Conservation (phyloP, 2,329 filamentous ascomycete species). For the Lasiodiplodia sp. region DNA sequence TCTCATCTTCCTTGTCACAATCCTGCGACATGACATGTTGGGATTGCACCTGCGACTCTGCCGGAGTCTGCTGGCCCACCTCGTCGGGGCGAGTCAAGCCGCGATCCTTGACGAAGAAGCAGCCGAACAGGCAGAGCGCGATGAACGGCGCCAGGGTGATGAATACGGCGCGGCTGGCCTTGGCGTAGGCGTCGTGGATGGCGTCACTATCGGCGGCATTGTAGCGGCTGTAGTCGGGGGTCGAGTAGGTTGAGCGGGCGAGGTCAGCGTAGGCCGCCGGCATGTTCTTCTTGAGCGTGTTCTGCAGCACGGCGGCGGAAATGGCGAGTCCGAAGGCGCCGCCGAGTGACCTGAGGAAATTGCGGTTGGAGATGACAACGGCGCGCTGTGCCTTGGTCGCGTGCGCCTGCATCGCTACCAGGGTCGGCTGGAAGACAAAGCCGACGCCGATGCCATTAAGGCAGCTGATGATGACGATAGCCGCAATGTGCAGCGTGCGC, state of each 20-base stretch:
- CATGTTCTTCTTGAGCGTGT: conserved; percentile 42
- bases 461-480: conserved; percentile 61
- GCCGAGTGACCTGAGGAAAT: conserved; percentile 68
- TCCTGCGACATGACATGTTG: conserved; percentile 10
- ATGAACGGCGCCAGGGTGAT: conserved; percentile 31
- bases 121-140: conserved; percentile 27
- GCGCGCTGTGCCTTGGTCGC: conserved; percentile 63
- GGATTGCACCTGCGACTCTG: neutral
- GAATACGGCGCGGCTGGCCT: conserved; percentile 30
- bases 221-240: conserved; percentile 12
- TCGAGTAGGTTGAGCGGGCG: conserved; percentile 24
- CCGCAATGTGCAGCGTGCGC: conserved; percentile 48
- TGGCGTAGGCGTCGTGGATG: conserved; percentile 28
- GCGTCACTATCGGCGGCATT: conserved; percentile 12
- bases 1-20: conserved; percentile 15
- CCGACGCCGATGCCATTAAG: conserved; percentile 57
- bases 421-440: conserved; percentile 59
- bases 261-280: conserved; percentile 27
- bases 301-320: conserved; percentile 55
- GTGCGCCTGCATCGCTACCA: conserved; percentile 64
- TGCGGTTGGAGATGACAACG: conserved; percentile 68
- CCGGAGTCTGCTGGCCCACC: conserved; percentile 8
- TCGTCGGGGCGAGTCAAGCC: conserved; percentile 28
- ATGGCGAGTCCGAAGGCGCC: conserved; percentile 66
- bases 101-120: conserved; percentile 30